A percentile compares a stretch with the other conserved stretches of the same genome.
Conservation (phyloP, 345 rosid species). For the Psidium guajava region DNA sequence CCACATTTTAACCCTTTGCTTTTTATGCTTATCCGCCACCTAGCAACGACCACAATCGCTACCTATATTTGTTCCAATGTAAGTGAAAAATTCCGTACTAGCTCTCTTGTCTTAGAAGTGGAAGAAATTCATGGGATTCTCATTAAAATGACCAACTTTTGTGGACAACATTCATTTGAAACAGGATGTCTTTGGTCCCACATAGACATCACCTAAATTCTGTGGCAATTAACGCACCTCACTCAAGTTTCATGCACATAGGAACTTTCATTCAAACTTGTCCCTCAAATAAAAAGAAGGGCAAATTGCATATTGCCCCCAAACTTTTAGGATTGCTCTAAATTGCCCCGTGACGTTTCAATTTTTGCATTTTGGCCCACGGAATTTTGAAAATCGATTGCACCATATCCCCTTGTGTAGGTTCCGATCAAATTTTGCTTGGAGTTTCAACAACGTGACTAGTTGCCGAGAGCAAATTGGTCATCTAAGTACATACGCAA, state of each 20-base stretch:
- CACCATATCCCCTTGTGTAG: not conserved
- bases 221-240: not conserved
- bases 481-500: not conserved
- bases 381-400: not conserved
- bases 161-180: not conserved
- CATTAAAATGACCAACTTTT: not conserved
- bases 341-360: not conserved
- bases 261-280: not conserved
- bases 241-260: not conserved
- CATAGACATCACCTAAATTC: not conserved
- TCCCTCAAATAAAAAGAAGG: not conserved
- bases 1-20: not conserved
- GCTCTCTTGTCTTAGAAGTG: not conserved
- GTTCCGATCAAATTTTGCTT: not conserved
- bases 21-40: not conserved
- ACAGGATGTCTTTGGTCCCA: not conserved
- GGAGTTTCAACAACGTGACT: not conserved
- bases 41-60: not conserved
- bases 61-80: not conserved
- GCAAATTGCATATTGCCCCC: not conserved
- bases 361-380: not conserved
- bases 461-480: not conserved
- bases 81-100: not conserved
- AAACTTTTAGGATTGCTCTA: not conserved
- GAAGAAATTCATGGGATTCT: not conserved